Evolutionary conservation across 1,284 basidiomycete species (phyloP).

Genomic region (Austropuccinia psidii): DNA sequence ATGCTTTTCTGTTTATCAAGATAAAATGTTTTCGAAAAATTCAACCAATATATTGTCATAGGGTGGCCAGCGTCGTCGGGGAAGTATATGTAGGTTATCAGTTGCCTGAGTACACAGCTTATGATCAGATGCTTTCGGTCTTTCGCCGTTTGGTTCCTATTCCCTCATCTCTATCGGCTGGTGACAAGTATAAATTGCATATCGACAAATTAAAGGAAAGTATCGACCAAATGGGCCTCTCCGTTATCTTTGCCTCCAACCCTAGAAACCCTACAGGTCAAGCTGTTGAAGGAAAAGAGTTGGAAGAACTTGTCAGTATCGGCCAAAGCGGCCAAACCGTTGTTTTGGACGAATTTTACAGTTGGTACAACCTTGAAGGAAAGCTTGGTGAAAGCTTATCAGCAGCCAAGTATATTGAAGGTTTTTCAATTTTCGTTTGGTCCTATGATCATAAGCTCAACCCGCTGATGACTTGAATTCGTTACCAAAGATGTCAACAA

Average conservation of each 20-base stretch:
- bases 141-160: conserved; percentile 84
- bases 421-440: conserved; percentile 43
- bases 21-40: background rate
- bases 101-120: conserved; percentile 47
- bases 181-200: conserved; percentile 38
- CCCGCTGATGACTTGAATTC: conserved; percentile 4
- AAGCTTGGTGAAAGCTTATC: conserved; percentile 84
- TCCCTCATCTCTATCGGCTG: conserved; percentile 56
- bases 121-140: conserved; percentile 64
- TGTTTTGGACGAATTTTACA: conserved; percentile 64
- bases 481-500: conserved; percentile 60
- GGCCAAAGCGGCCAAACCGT: conserved; percentile 65
- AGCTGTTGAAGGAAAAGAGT: conserved; percentile 62
- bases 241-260: conserved; percentile 80
- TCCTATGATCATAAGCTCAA: conserved; percentile 2
- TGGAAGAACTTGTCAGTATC: conserved; percentile 68
- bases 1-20: background rate
- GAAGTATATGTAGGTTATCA: conserved; percentile 55
- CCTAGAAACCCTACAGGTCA: conserved; percentile 89
- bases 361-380: conserved; percentile 54
- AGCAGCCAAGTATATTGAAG: conserved; percentile 68
- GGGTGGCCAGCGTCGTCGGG: conserved; percentile 81
- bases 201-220: conserved; percentile 30
- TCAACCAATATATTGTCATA: conserved; percentile 40
- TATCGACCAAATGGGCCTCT: conserved; percentile 60